A percentile compares a stretch with the other conserved stretches of the same genome.
phyloP scores from a whole-genome alignment of 1,284 basidiomycete genomes.

The Fomitopsis schrenkii region DNA sequence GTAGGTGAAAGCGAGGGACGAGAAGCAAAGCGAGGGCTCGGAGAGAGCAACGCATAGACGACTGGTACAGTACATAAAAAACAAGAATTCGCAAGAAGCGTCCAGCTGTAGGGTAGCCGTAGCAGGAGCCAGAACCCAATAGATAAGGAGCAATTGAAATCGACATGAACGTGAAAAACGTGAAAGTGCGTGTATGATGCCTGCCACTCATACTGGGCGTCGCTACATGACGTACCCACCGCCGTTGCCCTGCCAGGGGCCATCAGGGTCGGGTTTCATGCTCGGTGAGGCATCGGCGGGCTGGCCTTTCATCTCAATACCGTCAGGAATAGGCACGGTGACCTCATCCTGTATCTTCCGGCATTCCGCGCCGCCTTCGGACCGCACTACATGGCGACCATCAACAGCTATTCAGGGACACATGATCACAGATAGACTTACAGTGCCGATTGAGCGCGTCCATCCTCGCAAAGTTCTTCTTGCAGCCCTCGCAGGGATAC shows the following conservation, averaged over 20 bases:
- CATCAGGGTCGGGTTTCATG: conserved; percentile 24
- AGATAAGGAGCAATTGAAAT: conserved; percentile 2
- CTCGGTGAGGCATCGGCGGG: background rate
- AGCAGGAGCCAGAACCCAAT: conserved; percentile 4
- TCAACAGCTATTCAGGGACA: conserved; percentile 1
- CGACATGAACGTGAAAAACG: background rate
- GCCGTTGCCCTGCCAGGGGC: conserved; percentile 14
- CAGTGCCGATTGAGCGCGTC: conserved; percentile 76
- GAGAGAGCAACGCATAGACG: conserved; percentile 3
- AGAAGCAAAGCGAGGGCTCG: conserved; percentile 3
- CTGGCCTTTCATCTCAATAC: background rate
- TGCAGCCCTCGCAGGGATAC: conserved; percentile 74
- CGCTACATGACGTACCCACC: conserved; percentile 21
- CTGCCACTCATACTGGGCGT: background rate
- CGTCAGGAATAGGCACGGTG: conserved; percentile 7
- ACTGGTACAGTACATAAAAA: conserved; percentile 4
- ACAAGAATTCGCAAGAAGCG: conserved; percentile 9
- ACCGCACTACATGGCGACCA: conserved; percentile 37
- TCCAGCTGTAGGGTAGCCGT: conserved; percentile 8
- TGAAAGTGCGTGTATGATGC: background rate
- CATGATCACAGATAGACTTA: conserved; percentile 35
- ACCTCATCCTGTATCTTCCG: conserved; percentile 34
- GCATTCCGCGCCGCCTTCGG: conserved; percentile 55
- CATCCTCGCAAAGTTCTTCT: conserved; percentile 75
- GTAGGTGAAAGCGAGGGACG: background rate